phyloP scores from a whole-genome alignment of 78 protist genomes.

The Protostelium mycophagum region DNA sequence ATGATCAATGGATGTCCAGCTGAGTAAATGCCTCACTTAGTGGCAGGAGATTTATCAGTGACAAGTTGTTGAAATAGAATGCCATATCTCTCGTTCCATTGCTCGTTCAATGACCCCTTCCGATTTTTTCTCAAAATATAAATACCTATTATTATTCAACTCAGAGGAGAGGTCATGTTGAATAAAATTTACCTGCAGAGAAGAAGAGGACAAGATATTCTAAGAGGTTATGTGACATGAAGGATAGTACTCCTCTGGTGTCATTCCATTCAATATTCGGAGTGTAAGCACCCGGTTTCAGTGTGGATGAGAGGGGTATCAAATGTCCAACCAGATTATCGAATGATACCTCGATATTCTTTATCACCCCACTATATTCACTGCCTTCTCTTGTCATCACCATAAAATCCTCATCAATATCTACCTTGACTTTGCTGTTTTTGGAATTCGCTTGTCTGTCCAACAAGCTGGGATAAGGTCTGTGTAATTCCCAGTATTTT shows the following conservation, averaged over 20 bases:
- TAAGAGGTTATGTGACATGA: not conserved
- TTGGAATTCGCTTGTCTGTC: no score
- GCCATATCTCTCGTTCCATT: not conserved
- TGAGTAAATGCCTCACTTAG: no score
- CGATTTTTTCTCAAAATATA: not conserved
- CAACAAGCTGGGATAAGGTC: not conserved
- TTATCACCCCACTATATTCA: not conserved
- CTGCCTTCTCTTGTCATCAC: no score
- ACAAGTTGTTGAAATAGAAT: not conserved
- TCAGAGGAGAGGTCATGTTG: not conserved
- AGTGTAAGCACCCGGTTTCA: not conserved
- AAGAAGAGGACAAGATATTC: not conserved
- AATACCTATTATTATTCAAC: not conserved
- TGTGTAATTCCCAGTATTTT: not conserved
- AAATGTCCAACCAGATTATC: not conserved
- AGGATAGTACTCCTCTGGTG: not conserved
- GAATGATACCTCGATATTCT: not conserved
- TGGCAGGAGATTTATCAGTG: not conserved
- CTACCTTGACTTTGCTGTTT: no score
- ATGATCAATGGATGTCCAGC: not conserved
- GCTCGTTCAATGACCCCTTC: not conserved
- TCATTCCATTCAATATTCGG: not conserved
- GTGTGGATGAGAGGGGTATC: not conserved
- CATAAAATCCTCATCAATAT: no score
- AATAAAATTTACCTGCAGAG: not conserved